A percentile compares a stretch with the other conserved stretches of the same genome.
These are phyloP conservation scores for Lachancea fermentati DNA, from an alignment of 805 yeast species.

Conservation along the genomic window DNA sequence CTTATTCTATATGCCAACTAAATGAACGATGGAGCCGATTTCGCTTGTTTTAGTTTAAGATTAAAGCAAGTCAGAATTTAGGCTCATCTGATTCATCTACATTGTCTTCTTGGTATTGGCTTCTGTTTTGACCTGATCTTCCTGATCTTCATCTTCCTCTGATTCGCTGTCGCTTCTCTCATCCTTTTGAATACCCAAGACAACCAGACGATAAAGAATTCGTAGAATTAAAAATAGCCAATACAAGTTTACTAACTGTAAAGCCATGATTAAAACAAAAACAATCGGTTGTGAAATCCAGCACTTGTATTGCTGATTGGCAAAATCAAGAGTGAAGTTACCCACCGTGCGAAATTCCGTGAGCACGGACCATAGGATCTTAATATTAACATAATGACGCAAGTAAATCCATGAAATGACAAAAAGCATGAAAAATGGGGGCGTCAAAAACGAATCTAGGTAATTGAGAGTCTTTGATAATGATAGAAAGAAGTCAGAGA, in stretches of 20 bases:
- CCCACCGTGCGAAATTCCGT: conserved; percentile 89
- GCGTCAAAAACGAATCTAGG: conserved; percentile 58
- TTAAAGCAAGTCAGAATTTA: not conserved
- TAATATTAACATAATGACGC: conserved; percentile 80
- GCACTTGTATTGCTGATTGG: conserved; percentile 91
- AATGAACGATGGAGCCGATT: too few species aligned
- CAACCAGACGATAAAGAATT: conserved; percentile 61
- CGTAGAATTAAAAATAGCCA: conserved; percentile 84
- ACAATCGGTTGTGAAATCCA: conserved; percentile 92
- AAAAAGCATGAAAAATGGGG: conserved; percentile 64
- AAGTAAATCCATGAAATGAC: conserved; percentile 75
- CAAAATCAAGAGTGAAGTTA: conserved; percentile 72
- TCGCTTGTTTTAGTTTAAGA: too few species aligned
- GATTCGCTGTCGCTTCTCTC: conserved; percentile 86
- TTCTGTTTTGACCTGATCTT: conserved; percentile 5
- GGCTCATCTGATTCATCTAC: not conserved
- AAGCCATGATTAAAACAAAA: conserved; percentile 65
- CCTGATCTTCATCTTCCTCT: conserved; percentile 38
- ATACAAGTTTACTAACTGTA: conserved; percentile 80
- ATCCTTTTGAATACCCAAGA: conserved; percentile 59
- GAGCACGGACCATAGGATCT: conserved; percentile 74
- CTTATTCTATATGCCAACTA: not conserved
- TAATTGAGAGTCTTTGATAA: conserved; percentile 83
- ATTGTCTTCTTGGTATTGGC: not conserved
- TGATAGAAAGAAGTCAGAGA: conserved; percentile 85